Evolutionary conservation across 2,329 filamentous ascomycete genomes (phyloP).

Genomic region (Pseudogymnoascus sp.): DNA sequence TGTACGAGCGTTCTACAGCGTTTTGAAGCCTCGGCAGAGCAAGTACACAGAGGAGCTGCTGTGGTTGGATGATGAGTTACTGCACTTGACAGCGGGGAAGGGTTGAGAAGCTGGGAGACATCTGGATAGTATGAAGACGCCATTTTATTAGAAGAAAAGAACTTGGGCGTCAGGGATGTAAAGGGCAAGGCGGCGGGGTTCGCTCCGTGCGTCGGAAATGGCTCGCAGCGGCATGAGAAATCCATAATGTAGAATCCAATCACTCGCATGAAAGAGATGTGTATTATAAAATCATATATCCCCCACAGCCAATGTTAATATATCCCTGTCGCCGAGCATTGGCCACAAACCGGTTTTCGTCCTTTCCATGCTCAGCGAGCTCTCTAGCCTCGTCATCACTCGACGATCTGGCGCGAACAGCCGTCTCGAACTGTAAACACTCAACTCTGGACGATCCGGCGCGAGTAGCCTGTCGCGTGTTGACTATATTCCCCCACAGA

Average conservation of each 20-base stretch:
- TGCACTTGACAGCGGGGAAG: not conserved
- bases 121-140: too few relatives aligned
- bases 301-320: not conserved
- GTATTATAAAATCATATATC: too few relatives aligned
- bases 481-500: not conserved
- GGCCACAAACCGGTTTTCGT: not conserved
- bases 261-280: too few relatives aligned
- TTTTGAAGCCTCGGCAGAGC: constrained; percentile 66
- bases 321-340: not conserved
- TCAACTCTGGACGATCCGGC: not conserved
- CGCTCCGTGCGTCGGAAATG: too few relatives aligned
- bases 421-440: not conserved
- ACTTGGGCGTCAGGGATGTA: too few relatives aligned
- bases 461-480: not conserved
- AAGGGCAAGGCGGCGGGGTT: too few relatives aligned
- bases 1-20: constrained; percentile 59
- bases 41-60: constrained; percentile 55
- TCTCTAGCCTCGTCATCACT: not conserved
- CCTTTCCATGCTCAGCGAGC: not conserved
- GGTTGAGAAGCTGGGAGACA: too few relatives aligned
- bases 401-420: not conserved
- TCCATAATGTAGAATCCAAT: too few relatives aligned
- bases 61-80: constrained; percentile 55
- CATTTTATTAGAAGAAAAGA: too few relatives aligned
- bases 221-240: too few relatives aligned